Evolutionary conservation across 2,329 filamentous ascomycete genomes (phyloP).

Genomic region (Torrubiellomyces zombiae): DNA sequence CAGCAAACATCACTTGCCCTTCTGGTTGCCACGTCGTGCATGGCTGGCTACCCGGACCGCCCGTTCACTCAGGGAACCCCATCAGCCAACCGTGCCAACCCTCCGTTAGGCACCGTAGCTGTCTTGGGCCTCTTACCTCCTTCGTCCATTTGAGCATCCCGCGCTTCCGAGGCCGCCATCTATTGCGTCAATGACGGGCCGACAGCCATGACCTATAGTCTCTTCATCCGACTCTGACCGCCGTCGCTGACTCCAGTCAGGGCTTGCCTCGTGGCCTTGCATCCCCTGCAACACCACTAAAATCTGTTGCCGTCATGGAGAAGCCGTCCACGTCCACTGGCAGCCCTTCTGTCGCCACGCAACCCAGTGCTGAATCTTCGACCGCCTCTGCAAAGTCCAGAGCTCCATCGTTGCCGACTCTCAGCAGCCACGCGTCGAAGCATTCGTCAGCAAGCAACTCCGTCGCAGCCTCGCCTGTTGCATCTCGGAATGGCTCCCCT

Average conservation of each 20-base stretch:
- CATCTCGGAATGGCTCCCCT: conserved; percentile 31
- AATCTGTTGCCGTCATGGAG: conserved; percentile 16
- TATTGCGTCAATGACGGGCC: conserved; percentile 14
- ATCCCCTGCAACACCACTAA: conserved; percentile 13
- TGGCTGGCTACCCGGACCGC: too few species aligned
- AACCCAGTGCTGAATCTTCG: conserved; percentile 4
- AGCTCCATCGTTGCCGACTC: conserved; percentile 1
- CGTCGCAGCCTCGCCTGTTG: conserved; percentile 17
- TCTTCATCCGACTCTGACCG: conserved; percentile 11
- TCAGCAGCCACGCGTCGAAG: conserved; percentile 14
- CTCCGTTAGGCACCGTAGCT: too few species aligned
- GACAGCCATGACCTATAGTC: conserved; percentile 19
- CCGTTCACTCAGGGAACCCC: too few species aligned
- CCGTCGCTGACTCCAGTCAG: conserved; percentile 13
- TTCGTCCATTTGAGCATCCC: too few species aligned
- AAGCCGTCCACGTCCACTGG: conserved; percentile 12
- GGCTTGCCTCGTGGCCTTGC: conserved; percentile 16
- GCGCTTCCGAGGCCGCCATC: too few species aligned
- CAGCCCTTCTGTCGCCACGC: conserved; percentile 6
- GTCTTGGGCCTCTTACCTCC: too few species aligned
- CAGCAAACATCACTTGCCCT: too few species aligned
- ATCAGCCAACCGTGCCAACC: too few species aligned
- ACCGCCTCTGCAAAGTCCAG: conserved; percentile 1
- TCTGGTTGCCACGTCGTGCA: too few species aligned
- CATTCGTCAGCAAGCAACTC: conserved; percentile 21